Evolutionary conservation across 352 stramenopile genomes (phyloP).

Genomic region (Pelagophyceae sp.): DNA sequence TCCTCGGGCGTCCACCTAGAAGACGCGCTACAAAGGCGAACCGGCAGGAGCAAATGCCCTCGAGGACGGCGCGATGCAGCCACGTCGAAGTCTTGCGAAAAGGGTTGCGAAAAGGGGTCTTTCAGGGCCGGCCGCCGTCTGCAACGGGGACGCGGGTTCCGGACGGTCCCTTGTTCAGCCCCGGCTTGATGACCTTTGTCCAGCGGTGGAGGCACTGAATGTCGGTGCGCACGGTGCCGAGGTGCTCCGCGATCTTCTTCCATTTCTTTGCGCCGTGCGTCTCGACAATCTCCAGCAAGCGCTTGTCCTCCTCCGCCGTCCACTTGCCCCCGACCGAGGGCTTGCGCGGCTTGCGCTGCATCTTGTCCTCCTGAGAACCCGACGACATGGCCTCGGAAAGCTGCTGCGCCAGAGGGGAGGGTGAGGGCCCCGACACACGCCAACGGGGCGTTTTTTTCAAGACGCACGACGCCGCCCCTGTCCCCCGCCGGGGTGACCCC

Average conservation of each 20-base stretch:
- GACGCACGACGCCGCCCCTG: too few species aligned
- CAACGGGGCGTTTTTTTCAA: too few species aligned
- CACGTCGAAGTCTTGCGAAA: too few species aligned
- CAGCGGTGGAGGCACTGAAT: constrained; percentile 48
- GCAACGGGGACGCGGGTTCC: too few species aligned
- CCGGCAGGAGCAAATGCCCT: too few species aligned
- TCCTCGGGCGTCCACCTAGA: constrained; percentile 77
- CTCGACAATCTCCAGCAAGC: constrained; percentile 69
- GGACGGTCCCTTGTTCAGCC: constrained; percentile 82
- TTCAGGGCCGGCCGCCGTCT: too few species aligned
- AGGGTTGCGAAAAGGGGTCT: too few species aligned
- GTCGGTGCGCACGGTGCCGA: constrained; percentile 57
- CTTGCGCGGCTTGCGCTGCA: background rate
- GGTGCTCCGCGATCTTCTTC: constrained; percentile 78
- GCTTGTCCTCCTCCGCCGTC: constrained; percentile 75
- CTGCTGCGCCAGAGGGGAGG: background rate
- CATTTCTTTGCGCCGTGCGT: constrained; percentile 83
- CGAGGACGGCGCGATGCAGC: too few species aligned
- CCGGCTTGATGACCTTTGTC: constrained; percentile 71
- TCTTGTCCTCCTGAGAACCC: background rate
- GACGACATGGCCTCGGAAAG: background rate
- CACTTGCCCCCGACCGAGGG: constrained; percentile 43
- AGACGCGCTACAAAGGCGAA: too few species aligned
- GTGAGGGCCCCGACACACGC: too few species aligned
- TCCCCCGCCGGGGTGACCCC: too few species aligned